Evolutionary conservation across 345 rosid genomes (phyloP).

Genomic region (Raphanus sativus): DNA sequence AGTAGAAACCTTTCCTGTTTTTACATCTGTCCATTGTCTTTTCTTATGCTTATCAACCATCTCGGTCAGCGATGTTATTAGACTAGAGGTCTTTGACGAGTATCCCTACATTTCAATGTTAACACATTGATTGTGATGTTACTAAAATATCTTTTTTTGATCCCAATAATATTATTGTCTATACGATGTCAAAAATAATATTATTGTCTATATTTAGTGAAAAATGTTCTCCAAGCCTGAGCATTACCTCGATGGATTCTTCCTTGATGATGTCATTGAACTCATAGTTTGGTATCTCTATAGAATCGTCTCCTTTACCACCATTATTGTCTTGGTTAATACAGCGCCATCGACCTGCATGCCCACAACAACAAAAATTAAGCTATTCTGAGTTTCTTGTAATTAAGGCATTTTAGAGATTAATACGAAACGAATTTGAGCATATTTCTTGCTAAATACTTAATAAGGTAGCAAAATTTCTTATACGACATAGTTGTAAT

Average conservation of each 20-base stretch:
- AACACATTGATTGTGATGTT: neutral
- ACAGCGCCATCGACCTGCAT: conserved; percentile 17
- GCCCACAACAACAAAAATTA: neutral
- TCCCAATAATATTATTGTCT: no score
- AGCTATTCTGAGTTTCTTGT: neutral
- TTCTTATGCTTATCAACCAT: neutral
- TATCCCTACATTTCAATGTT: conserved; percentile 8
- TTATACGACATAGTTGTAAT: neutral
- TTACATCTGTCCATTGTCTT: neutral
- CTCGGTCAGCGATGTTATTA: neutral
- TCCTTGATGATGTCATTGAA: conserved; percentile 16
- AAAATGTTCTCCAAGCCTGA: neutral
- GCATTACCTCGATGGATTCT: conserved; percentile 2
- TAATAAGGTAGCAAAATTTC: no score
- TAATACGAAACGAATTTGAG: neutral
- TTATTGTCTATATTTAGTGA: neutral
- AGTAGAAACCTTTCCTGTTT: neutral
- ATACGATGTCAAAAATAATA: no score
- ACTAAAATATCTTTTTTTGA: neutral
- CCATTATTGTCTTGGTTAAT: conserved; percentile 6
- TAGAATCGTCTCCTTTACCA: neutral
- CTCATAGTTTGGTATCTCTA: conserved; percentile 11
- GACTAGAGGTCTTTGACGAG: conserved; percentile 21
- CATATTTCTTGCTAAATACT: no score
- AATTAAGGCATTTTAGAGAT: neutral